Evolutionary conservation across 2,329 filamentous ascomycete species (phyloP).

Genomic region (Epichloe hybrida): DNA sequence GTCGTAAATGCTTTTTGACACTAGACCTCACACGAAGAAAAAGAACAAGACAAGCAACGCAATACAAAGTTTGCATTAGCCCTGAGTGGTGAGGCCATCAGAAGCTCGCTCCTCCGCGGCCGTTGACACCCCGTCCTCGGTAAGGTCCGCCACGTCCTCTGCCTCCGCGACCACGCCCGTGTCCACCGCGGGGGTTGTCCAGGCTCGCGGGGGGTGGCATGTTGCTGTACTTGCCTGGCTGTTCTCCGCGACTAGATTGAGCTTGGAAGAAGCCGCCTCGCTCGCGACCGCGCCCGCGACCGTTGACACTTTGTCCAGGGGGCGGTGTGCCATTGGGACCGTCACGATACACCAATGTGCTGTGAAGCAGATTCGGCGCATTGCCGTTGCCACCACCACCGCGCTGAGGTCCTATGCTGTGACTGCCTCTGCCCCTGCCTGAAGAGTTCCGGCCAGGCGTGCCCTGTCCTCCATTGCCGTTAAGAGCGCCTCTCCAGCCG

Average conservation of each 20-base stretch:
- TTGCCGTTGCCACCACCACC: conserved; percentile 13
- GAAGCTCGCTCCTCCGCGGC: conserved; percentile 4
- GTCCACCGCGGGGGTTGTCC: conserved; percentile 28
- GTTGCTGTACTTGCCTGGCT: conserved; percentile 31
- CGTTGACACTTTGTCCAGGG: conserved; percentile 16
- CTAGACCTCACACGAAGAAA: neutral
- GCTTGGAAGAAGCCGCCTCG: conserved; percentile 15
- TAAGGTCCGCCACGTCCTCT: conserved; percentile 23
- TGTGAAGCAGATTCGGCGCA: conserved; percentile 33
- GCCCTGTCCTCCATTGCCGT: conserved; percentile 27
- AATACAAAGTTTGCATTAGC: conserved; percentile 4
- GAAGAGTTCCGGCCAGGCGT: conserved; percentile 22
- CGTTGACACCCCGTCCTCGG: conserved; percentile 21
- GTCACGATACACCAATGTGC: conserved; percentile 38
- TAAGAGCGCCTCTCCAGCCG: conserved; percentile 43
- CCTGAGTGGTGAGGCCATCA: conserved; percentile 2
- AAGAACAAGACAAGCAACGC: neutral
- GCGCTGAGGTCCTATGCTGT: conserved; percentile 23
- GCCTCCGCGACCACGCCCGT: conserved; percentile 26
- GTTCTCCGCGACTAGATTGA: conserved; percentile 6
- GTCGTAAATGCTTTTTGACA: neutral
- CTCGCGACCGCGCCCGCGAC: conserved; percentile 16
- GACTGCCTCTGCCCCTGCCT: conserved; percentile 25
- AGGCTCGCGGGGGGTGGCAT: conserved; percentile 48
- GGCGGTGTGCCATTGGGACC: conserved; percentile 16